Conservation (phyloP, 495 filamentous ascomycete genomes). For the Penicillium egyptiacum region DNA sequence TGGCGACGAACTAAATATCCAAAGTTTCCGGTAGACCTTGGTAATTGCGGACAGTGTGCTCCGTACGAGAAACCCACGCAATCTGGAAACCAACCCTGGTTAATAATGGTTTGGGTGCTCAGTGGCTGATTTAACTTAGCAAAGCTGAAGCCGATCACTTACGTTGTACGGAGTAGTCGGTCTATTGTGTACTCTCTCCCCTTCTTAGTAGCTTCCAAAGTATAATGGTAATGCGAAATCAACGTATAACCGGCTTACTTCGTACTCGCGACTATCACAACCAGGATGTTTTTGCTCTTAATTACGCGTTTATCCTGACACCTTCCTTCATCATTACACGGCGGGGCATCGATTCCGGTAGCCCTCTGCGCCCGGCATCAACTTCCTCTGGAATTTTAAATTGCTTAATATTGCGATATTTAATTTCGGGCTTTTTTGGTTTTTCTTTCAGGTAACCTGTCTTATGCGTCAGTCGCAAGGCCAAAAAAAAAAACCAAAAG, state of each 20-base stretch:
- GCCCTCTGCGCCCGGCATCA: constrained; percentile 16
- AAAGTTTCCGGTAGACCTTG: constrained; percentile 6
- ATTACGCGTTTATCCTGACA: constrained; percentile 10
- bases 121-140: constrained; percentile 8
- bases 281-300: constrained; percentile 10
- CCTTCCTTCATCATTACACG: constrained; percentile 23
- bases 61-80: neutral
- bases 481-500: neutral
- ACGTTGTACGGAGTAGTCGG: too few species aligned
- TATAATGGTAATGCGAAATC: neutral
- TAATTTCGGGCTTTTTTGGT: neutral
- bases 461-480: constrained; percentile 19
- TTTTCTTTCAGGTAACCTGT: constrained; percentile 12
- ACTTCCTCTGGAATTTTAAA: constrained; percentile 12
- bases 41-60: neutral
- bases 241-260: constrained; percentile 2
- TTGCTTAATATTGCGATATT: neutral
- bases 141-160: constrained; percentile 25
- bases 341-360: constrained; percentile 21
- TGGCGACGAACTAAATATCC: constrained; percentile 5
- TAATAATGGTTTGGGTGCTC: neutral
- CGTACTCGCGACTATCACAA: constrained; percentile 6
- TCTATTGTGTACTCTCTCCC: neutral
- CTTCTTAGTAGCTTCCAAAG: neutral
- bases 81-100: constrained; percentile 5